A percentile compares a stretch with the other conserved stretches of the same genome.
These are phyloP conservation scores for Emmonsiellopsis sp. DNA, from an alignment of 2,329 filamentous ascomycete genomes.

Conservation along the genomic window DNA sequence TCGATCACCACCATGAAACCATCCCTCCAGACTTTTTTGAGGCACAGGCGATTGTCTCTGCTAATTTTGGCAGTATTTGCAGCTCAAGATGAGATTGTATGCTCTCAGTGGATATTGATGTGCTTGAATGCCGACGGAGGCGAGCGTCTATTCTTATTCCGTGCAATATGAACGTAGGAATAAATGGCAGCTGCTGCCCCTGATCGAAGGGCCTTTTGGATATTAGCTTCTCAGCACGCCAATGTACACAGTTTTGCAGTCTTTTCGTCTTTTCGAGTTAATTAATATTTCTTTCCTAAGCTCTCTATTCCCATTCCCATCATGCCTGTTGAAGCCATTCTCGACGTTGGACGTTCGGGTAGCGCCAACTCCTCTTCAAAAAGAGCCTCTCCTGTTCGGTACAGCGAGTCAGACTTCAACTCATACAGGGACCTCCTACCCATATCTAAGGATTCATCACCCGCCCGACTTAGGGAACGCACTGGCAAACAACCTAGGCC, in stretches of 20 bases:
- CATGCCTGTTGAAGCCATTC: not conserved
- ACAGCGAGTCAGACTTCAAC: not conserved
- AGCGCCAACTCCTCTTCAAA: not conserved
- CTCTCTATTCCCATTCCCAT: not conserved
- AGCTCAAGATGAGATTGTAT: not conserved
- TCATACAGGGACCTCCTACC: not conserved
- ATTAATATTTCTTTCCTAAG: not conserved
- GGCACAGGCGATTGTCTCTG: not conserved
- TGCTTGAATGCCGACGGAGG: too few relatives aligned
- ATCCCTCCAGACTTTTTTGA: not conserved
- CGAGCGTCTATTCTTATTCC: too few relatives aligned
- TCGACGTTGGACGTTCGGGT: not conserved
- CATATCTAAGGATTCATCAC: not conserved
- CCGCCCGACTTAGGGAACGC: not conserved
- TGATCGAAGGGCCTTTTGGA: too few relatives aligned
- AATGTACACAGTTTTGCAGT: too few relatives aligned
- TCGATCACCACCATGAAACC: not conserved
- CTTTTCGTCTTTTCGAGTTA: not conserved
- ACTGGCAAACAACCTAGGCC: not conserved
- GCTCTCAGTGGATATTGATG: not conserved
- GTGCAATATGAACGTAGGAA: too few relatives aligned
- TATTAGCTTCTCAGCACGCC: too few relatives aligned
- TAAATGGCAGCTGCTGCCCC: too few relatives aligned
- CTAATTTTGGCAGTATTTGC: not conserved
- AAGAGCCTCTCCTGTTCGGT: not conserved